Conservation (phyloP, 116 monocot species). For the Thalassia testudinum region DNA sequence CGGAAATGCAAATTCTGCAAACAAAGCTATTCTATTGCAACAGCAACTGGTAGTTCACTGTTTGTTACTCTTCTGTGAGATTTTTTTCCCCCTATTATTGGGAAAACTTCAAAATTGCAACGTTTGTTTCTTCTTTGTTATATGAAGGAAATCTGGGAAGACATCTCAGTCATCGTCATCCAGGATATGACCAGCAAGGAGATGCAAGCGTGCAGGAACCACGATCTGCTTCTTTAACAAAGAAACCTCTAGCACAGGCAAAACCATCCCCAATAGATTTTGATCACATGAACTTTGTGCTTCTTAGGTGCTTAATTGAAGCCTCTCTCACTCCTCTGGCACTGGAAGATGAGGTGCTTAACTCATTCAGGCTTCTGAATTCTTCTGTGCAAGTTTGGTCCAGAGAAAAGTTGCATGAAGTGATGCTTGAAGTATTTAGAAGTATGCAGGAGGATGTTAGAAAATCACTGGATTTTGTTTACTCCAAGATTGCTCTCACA, state of each 20-base stretch:
- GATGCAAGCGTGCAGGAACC: conserved; percentile 18
- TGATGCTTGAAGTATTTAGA: conserved; percentile 38
- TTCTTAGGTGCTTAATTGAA: conserved; percentile 52
- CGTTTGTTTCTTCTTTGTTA: background rate
- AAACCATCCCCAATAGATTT: conserved; percentile 28
- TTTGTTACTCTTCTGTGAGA: background rate
- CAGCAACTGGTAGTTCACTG: conserved; percentile 65
- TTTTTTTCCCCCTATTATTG: background rate
- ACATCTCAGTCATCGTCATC: conserved; percentile 85
- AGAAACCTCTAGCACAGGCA: conserved; percentile 23
- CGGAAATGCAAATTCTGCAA: conserved; percentile 87
- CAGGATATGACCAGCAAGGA: conserved; percentile 45
- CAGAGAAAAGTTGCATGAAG: conserved; percentile 37
- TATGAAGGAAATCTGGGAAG: conserved; percentile 67
- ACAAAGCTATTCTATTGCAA: conserved; percentile 80
- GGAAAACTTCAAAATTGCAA: background rate
- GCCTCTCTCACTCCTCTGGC: conserved; percentile 28
- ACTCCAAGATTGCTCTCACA: conserved; percentile 56
- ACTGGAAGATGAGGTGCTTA: conserved; percentile 25
- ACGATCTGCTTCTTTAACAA: conserved; percentile 8
- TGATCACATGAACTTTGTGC: conserved; percentile 57
- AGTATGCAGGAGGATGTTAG: conserved; percentile 65
- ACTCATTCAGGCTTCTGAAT: conserved; percentile 51
- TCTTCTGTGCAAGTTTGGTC: conserved; percentile 53
- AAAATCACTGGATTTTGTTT: conserved; percentile 31